Conservation (phyloP, 371 early-diverging fungal species). For the Circinella umbellata region DNA sequence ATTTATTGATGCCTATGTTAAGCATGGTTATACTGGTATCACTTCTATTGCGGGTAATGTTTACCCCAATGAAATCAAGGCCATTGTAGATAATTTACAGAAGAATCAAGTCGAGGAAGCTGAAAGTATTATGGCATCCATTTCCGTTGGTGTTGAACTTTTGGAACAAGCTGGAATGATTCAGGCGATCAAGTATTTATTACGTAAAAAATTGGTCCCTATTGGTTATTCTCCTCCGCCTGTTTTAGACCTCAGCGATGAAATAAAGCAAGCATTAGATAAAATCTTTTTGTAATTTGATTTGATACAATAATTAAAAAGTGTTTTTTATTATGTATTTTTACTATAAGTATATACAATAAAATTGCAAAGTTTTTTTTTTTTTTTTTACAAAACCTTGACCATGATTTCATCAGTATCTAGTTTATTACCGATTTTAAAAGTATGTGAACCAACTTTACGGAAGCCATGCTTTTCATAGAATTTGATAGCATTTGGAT, state of each 20-base stretch:
- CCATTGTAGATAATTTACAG: conserved; percentile 15
- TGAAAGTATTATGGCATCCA: conserved; percentile 6
- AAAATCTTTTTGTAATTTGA: background rate
- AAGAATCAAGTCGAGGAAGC: conserved; percentile 22
- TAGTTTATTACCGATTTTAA: conserved; percentile 28
- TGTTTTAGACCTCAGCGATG: conserved; percentile 23
- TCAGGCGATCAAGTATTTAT: conserved; percentile 31
- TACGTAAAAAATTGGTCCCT: conserved; percentile 29
- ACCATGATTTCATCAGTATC: conserved; percentile 34
- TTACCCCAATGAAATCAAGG: conserved; percentile 21
- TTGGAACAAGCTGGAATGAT: conserved; percentile 22
- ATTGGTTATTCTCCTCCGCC: conserved; percentile 33
- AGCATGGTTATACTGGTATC: conserved; percentile 27
- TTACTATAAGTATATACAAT: too few species aligned
- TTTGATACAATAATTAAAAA: background rate
- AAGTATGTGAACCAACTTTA: conserved; percentile 31
- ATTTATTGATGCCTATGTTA: conserved; percentile 17
- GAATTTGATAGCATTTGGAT: conserved; percentile 30
- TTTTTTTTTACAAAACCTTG: conserved; percentile 15
- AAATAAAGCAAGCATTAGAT: conserved; percentile 6
- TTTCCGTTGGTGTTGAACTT: conserved; percentile 14
- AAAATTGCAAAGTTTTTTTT: background rate
- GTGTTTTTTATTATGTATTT: background rate
- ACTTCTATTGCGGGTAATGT: conserved; percentile 32
- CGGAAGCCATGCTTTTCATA: conserved; percentile 29